These are phyloP conservation scores for Calamus simplicifolius DNA, from an alignment of 176 grass and related monocot species.

Conservation along the genomic window DNA sequence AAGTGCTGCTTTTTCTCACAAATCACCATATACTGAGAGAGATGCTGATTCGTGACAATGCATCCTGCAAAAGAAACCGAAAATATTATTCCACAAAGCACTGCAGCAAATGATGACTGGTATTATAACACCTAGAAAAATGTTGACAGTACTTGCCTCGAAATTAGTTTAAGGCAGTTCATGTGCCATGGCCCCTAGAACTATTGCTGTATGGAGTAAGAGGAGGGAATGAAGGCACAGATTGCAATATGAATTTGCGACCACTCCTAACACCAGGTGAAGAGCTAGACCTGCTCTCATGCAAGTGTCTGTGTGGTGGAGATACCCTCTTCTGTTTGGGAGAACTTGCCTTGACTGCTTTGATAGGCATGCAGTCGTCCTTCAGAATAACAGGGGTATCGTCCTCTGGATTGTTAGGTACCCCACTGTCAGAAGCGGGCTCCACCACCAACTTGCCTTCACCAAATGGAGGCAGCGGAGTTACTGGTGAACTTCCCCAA, in stretches of 20 bases:
- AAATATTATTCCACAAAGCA: not conserved
- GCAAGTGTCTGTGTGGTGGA: slow-evolving; percentile 12
- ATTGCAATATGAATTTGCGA: slow-evolving; percentile 26
- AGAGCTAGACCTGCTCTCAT: slow-evolving; percentile 7
- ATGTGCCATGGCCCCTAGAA: slow-evolving; percentile 6
- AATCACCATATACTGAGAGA: no score
- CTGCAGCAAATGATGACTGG: not conserved
- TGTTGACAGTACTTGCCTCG: not conserved
- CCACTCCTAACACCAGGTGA: slow-evolving; percentile 11
- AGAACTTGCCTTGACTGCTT: slow-evolving; percentile 11
- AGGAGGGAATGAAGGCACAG: slow-evolving; percentile 27
- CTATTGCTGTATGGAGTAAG: slow-evolving; percentile 25
- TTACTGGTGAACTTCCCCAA: slow-evolving; percentile 17
- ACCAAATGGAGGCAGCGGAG: slow-evolving; percentile 14
- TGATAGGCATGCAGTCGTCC: not conserved
- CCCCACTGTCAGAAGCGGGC: slow-evolving; percentile 2
- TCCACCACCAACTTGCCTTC: slow-evolving; percentile 4
- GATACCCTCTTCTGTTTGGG: slow-evolving; percentile 25
- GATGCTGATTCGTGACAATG: not conserved
- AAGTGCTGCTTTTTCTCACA: no score
- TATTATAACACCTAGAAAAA: no score
- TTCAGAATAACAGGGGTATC: slow-evolving; percentile 5
- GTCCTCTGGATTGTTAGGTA: slow-evolving; percentile 3
- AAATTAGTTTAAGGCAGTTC: not conserved
- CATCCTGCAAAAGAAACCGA: not conserved